Conservation (phyloP, 805 yeast species). For the Grigorovia yakushimaensis region DNA sequence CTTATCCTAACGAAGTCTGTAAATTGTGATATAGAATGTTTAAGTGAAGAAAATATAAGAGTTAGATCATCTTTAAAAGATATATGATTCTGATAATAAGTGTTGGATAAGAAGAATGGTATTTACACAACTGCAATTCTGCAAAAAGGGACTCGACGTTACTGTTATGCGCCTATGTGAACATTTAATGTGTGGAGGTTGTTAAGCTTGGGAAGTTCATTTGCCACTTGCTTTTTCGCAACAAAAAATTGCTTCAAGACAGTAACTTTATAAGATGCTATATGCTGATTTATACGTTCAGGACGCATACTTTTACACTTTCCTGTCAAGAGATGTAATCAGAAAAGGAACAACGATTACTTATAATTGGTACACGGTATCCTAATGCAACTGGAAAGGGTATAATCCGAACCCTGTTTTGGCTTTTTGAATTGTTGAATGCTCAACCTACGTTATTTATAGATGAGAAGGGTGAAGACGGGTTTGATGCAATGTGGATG, state of each 20-base stretch:
- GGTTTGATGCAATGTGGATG: slow-evolving; percentile 73
- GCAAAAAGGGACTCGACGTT: slow-evolving; percentile 59
- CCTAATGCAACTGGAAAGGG: slow-evolving; percentile 76
- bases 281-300: too few species aligned
- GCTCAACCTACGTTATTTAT: slow-evolving; percentile 82
- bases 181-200: slow-evolving; percentile 64
- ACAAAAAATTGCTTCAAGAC: slow-evolving; percentile 68
- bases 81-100: slow-evolving; percentile 66
- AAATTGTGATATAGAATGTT: too few species aligned
- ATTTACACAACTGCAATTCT: slow-evolving; percentile 47
- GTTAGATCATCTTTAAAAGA: too few species aligned
- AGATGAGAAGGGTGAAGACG: slow-evolving; percentile 70
- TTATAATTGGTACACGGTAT: slow-evolving; percentile 72
- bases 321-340: slow-evolving; percentile 37
- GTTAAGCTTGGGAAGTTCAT: slow-evolving; percentile 47
- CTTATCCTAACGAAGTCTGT: too few species aligned
- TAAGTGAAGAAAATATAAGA: too few species aligned
- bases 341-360: slow-evolving; percentile 45
- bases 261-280: slow-evolving; percentile 61
- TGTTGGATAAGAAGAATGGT: slow-evolving; percentile 59
- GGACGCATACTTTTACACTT: slow-evolving; percentile 52
- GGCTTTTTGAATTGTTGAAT: slow-evolving; percentile 61
- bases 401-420: slow-evolving; percentile 56
- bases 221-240: slow-evolving; percentile 69
- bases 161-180: slow-evolving; percentile 88